A percentile compares a stretch with the other conserved stretches of the same genome.
Evolutionary conservation across 257 asterid species (phyloP).

Genomic region (Penstemon newberryi): DNA sequence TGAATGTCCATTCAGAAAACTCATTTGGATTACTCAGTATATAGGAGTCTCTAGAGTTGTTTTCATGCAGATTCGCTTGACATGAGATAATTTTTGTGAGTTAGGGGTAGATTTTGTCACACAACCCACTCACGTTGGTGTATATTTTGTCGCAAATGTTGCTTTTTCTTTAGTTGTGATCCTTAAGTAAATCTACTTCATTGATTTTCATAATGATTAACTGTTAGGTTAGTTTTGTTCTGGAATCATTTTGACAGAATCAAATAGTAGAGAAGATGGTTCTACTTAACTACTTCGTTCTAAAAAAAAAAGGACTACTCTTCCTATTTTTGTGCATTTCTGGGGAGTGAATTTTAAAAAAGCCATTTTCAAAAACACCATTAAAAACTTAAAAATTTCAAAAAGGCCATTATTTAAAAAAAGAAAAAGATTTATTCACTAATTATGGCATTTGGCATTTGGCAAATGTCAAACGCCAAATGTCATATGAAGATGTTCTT

Average conservation of each 20-base stretch:
- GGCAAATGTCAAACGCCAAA: no score
- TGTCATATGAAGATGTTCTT: no score
- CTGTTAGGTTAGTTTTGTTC: slow-evolving; percentile 6
- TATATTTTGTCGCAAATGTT: not conserved
- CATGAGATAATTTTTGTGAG: slow-evolving; percentile 3
- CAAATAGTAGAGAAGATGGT: not conserved
- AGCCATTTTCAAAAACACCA: no score
- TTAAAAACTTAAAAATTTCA: no score
- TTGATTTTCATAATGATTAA: not conserved
- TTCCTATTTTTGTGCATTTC: not conserved
- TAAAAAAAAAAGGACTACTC: not conserved
- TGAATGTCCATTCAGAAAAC: not conserved
- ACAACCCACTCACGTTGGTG: not conserved
- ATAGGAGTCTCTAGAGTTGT: slow-evolving; percentile 14
- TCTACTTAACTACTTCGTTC: not conserved
- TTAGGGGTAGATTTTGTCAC: not conserved
- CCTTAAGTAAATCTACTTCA: not conserved
- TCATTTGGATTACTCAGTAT: not conserved
- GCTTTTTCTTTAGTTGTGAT: not conserved
- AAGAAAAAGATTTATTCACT: no score
- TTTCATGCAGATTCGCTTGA: slow-evolving; percentile 22
- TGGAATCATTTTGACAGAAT: not conserved
- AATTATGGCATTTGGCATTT: no score
- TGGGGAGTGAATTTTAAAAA: not conserved
- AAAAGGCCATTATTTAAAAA: no score